Evolutionary conservation across 2,329 filamentous ascomycete genomes (phyloP).

Genomic region (Lecanosticta acicola): DNA sequence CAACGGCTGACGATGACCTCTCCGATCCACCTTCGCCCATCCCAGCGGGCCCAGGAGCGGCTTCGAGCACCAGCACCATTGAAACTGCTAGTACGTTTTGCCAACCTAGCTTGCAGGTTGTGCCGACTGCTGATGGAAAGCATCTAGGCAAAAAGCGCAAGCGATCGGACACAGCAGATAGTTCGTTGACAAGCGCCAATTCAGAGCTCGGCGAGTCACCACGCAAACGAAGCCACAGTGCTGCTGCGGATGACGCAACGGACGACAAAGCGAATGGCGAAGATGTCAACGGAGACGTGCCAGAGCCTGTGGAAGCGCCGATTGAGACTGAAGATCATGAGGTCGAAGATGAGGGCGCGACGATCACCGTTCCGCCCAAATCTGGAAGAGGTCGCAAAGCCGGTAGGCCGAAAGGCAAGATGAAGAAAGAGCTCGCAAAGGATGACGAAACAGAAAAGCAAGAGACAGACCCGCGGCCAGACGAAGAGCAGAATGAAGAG

Average conservation of each 20-base stretch:
- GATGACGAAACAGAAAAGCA: slow-evolving; percentile 13
- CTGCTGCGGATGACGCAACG: slow-evolving; percentile 23
- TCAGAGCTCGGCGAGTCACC: slow-evolving; percentile 33
- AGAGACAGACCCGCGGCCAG: slow-evolving; percentile 8
- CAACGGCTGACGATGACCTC: slow-evolving; percentile 38
- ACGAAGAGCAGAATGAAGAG: slow-evolving; percentile 26
- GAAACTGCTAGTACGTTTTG: slow-evolving; percentile 22
- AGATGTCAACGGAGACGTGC: slow-evolving; percentile 31
- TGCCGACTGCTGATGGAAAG: neutral
- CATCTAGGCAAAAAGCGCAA: slow-evolving; percentile 40
- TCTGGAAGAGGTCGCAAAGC: slow-evolving; percentile 43
- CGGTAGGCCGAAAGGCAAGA: slow-evolving; percentile 20
- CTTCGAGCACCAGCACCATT: slow-evolving; percentile 30
- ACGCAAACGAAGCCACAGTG: slow-evolving; percentile 30
- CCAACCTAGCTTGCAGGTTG: neutral
- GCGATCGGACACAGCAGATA: slow-evolving; percentile 37
- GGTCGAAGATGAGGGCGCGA: slow-evolving; percentile 25
- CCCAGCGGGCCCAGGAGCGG: slow-evolving; percentile 25
- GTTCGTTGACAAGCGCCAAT: slow-evolving; percentile 35
- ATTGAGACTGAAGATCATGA: slow-evolving; percentile 21
- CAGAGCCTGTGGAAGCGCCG: slow-evolving; percentile 40
- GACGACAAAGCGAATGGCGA: slow-evolving; percentile 23
- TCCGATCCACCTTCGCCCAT: slow-evolving; percentile 36
- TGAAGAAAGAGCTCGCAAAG: slow-evolving; percentile 29
- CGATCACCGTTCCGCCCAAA: slow-evolving; percentile 25